These are phyloP conservation scores for Fusarium cicatricum DNA, from an alignment of 2,329 filamentous ascomycete species.

Conservation along the genomic window DNA sequence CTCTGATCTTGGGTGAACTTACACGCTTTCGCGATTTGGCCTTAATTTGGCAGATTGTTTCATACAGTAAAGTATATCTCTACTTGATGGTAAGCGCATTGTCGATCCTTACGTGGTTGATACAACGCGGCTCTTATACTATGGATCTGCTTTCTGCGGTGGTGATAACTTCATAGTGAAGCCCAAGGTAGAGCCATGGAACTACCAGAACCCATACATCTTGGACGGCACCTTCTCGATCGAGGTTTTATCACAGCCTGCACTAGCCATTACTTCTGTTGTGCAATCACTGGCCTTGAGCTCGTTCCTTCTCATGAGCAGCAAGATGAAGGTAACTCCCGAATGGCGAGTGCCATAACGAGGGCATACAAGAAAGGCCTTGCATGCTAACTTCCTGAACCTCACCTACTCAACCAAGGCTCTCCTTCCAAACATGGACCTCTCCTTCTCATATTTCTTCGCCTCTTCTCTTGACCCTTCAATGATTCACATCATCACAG, in stretches of 20 bases:
- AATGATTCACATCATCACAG: neutral
- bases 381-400: no score
- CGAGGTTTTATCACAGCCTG: no score
- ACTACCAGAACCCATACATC: neutral
- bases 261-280: no score
- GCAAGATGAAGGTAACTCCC: neutral
- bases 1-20: neutral
- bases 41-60: constrained; percentile 7
- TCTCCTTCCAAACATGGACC: neutral
- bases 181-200: neutral
- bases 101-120: constrained; percentile 15
- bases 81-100: constrained; percentile 2
- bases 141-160: constrained; percentile 9
- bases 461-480: neutral
- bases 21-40: neutral
- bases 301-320: neutral
- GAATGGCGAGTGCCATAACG: constrained; percentile 6
- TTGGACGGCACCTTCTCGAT: neutral
- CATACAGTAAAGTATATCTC: neutral
- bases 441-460: neutral
- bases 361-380: neutral
- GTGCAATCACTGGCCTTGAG: no score
- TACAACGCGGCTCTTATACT: constrained; percentile 2
- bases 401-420: neutral
- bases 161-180: constrained; percentile 14